These are phyloP conservation scores for Pseudogymnoascus sp. DNA, from an alignment of 2,329 filamentous ascomycete genomes.

Conservation along the genomic window DNA sequence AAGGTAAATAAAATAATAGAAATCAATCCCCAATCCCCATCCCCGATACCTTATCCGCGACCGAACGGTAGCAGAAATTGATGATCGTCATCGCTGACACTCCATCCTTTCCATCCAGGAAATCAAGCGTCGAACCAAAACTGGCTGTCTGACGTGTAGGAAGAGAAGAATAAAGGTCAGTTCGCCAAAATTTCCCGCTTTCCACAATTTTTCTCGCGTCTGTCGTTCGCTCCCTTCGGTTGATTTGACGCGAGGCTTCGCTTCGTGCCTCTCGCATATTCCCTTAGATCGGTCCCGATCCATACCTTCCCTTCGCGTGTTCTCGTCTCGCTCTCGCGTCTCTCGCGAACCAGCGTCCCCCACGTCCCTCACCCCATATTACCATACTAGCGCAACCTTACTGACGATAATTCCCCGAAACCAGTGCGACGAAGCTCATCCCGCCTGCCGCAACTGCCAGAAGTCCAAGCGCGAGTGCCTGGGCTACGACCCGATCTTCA, in stretches of 20 bases:
- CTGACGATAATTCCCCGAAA: conserved; percentile 18
- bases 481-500: conserved; percentile 83
- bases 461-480: conserved; percentile 83
- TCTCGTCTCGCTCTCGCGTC: conserved; percentile 15
- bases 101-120: conserved; percentile 37
- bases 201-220: conserved; percentile 14
- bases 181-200: conserved; percentile 17
- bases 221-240: conserved; percentile 20
- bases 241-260: conserved; percentile 23
- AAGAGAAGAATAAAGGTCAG: conserved; percentile 67
- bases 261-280: background rate
- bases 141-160: conserved; percentile 58
- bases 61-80: background rate
- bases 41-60: conserved; percentile 9
- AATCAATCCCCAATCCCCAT: conserved; percentile 10
- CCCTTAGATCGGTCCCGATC: conserved; percentile 1
- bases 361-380: conserved; percentile 17
- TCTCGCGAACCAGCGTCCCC: conserved; percentile 21
- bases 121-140: conserved; percentile 68
- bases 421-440: conserved; percentile 94
- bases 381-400: conserved; percentile 12
- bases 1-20: conserved; percentile 24
- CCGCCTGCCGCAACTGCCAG: conserved; percentile 81
- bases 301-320: conserved; percentile 20
- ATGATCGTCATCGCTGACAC: conserved; percentile 2